phyloP scores from a whole-genome alignment of 176 grass and related monocot genomes.

The Musa beccarii region DNA sequence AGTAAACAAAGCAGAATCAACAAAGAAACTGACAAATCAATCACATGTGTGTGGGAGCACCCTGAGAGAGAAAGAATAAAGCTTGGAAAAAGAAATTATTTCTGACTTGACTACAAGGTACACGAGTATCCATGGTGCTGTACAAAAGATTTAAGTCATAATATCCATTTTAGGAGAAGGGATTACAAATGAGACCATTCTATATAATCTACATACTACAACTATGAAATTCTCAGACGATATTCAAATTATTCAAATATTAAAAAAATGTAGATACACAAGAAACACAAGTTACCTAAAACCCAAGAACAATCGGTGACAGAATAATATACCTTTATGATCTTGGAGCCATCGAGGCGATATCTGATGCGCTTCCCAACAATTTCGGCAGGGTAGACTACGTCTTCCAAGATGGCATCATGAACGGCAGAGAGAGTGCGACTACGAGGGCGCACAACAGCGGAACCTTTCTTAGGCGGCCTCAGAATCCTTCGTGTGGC shows the following conservation, averaged over 20 bases:
- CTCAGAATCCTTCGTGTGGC: slow-evolving; percentile 26
- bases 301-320: no score
- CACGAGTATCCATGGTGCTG: no score
- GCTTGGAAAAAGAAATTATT: no score
- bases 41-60: neutral
- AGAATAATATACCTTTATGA: slow-evolving; percentile 3
- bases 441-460: slow-evolving; percentile 20
- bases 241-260: neutral
- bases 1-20: neutral
- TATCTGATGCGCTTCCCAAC: slow-evolving; percentile 32
- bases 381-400: slow-evolving; percentile 28
- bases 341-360: slow-evolving; percentile 22
- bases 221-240: no score
- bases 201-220: no score
- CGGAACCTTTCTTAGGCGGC: slow-evolving; percentile 26
- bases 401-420: slow-evolving; percentile 30
- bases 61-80: no score
- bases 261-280: neutral
- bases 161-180: no score
- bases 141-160: no score
- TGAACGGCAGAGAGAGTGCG: slow-evolving; percentile 24
- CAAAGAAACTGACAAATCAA: neutral
- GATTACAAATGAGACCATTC: no score
- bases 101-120: no score
- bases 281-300: neutral